Base-by-base conservation (phyloP, 371 early-diverging fungal genomes). In the Lichtheimia hyalospora region DNA sequence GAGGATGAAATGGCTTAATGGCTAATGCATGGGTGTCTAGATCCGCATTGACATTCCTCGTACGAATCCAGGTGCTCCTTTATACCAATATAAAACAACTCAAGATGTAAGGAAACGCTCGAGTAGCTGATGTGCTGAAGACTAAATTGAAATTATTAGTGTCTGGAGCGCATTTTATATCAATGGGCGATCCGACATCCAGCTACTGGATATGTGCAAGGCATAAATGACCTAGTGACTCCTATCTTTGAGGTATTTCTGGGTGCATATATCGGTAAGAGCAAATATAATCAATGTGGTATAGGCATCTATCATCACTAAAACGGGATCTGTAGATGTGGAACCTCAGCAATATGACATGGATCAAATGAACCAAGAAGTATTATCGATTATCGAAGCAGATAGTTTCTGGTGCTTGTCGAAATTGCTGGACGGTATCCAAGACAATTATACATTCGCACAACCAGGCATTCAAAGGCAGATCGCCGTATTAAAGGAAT, bases 141-240 rank as follows among this genome's bases (percentile, higher is more conserved):
- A 42, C 23, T 41, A 23, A 46, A 51, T 14, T 15, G 5, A 51
- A 16, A 2, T 20, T 41, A 55, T 8, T 73, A 92, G 92, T 85
- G 90, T 51, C 73, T 98, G n/a, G 96, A 94, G 68, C 83, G 97
- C n/a, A 89, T 97, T 25, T 77, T 98, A 24, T 98, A 97, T 64
- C 91, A 92, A 61, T 98, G 99, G 99, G 94, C 99, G 0, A 94
- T 94, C 10, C 83, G 98, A 28, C 99, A 97, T 63, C 99, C 99
- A 5, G 96, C 97, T n/a, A 89, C 93, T 66, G 98, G 98, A 23
- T 99, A 99, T 74, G 97, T 99, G 6, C 99, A 99, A 71, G 99
- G 99, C 1, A 99, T 99, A 72, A 98, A 99, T 75, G 99, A 99
- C 66, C 78, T 99, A 21, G 92, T 95, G 7, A 94, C 96, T 34